Base-by-base conservation (phyloP, 495 filamentous ascomycete species). In the Aspergillus sclerotiicarbonarius region DNA sequence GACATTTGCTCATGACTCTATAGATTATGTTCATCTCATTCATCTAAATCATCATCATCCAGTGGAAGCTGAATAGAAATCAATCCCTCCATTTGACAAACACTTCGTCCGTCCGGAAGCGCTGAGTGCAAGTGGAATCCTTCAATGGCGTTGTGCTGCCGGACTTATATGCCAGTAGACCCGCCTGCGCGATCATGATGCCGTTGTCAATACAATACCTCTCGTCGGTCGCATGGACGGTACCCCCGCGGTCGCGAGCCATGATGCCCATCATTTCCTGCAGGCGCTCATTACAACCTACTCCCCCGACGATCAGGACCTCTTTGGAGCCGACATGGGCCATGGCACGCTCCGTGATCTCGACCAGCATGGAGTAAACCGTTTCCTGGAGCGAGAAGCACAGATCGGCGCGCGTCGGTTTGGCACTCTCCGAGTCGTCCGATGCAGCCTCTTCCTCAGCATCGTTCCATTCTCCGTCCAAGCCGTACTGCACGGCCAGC, bases 161-260 rank as follows among this genome's bases (percentile, higher is more conserved):
- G 0, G 84, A 90, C 71, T 82, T 76, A 66, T 87, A 96, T 8
- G 91, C 91, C 60, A 96, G 67, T 64, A 98, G 73, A 25, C 94
- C 94, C 9, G 94, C 94, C 76, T 98, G 94, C 12, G 94, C 94
- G 76, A 98, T 98, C 94, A 98, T 98, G 57, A 98, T 97, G 44
- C 94, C 95, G 67, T 98, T 98, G 75, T 98, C 95, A 61, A 98
- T 98, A 67, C 94, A 98, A 73, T 96, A 98, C 46, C 94, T 83
- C 74, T 98, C 92, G 71, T 98, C 93, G 1, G 93, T 98, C 8
- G 92, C 92, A 76, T 88, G 97, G 18, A 97, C 90, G 70, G 83
- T 91, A 0, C 94, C 94, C 16, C 91, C 90, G 33, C 95, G 79
- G 69, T 96, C 91, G 39, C 78, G 77, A n/a, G 92, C 94, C 94